Conservation (phyloP, 192 early-diverging fungal species). For the Backusella westeae region DNA sequence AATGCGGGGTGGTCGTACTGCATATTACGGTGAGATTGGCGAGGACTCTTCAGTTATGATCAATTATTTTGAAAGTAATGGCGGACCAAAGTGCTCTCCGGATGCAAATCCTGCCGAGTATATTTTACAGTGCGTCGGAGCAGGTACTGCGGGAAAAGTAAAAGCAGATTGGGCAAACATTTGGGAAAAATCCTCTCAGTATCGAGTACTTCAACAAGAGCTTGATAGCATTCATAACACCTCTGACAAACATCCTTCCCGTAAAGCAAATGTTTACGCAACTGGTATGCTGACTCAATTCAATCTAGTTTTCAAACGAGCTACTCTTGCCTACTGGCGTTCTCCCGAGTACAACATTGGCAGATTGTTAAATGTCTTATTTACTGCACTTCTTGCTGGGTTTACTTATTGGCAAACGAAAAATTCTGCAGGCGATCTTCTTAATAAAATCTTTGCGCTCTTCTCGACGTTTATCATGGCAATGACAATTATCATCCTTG, state of each 20-base stretch:
- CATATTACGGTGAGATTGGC: conserved; percentile 82
- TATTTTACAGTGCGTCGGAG: conserved; percentile 78
- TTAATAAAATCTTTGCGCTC: conserved; percentile 68
- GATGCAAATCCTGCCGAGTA: conserved; percentile 82
- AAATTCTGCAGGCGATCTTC: conserved; percentile 53
- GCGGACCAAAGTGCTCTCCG: conserved; percentile 61
- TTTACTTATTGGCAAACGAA: conserved; percentile 70
- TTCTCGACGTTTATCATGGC: conserved; percentile 68
- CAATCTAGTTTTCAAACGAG: conserved; percentile 58
- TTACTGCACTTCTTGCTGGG: conserved; percentile 59
- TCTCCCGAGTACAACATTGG: conserved; percentile 74
- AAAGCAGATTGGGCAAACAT: conserved; percentile 66
- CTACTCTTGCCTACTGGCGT: conserved; percentile 68
- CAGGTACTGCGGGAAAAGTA: conserved; percentile 50
- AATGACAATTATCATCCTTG: conserved; percentile 65
- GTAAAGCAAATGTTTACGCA: conserved; percentile 43
- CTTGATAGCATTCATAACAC: conserved; percentile 48
- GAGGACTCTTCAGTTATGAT: conserved; percentile 59
- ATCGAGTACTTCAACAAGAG: conserved; percentile 35
- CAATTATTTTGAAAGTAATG: conserved; percentile 70
- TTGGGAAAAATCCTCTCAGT: conserved; percentile 64
- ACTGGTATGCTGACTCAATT: conserved; percentile 44
- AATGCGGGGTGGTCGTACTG: conserved; percentile 75
- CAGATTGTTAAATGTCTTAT: conserved; percentile 54
- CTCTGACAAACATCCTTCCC: conserved; percentile 31